Base-by-base conservation (phyloP, 176 grass and related monocot genomes). In the Carex pumila region DNA sequence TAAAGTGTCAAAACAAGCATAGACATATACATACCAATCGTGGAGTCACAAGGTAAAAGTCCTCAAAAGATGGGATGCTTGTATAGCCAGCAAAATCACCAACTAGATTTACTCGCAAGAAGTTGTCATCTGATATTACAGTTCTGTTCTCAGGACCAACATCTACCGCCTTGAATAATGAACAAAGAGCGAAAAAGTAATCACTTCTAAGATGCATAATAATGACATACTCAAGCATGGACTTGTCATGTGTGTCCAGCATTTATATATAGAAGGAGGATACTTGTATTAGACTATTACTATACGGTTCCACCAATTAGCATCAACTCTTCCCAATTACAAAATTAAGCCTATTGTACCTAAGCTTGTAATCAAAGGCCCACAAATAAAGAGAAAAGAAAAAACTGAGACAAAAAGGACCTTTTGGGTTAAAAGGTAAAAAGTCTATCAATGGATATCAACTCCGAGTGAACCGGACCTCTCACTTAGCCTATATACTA, bases 11-110 rank as follows among this genome's bases (percentile, higher is more conserved):
- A 53, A 15, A 32, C 22, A 77, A 56, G 13, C 73, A 56, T 31
- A 56, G 73, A 78, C 25, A 57, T 36, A 43, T 78, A 36, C 29
- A 41, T 87, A 98, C 95, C 95, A 54, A 43, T 78, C 91, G 83
- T 57, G 95, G 95, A 71, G 86, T 98, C 79, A 95, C 92, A 83
- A 98, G 92, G 81, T 98, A 95, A 36, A 91, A 84, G 79, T 85
- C 69, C 32, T 95, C 88, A 80, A 94, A 93, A 65, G 69, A 68
- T 76, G 92, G 95, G 4, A 89, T 15, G 84, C 85, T 93, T 62
- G 31, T 52, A 61, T 93, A 91, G 67, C 80, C 30, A 76, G 1
- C 65, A 89, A 84, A 93, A 59, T 98, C 95, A 37, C 95, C 95
- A 66, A 98, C 80, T 59, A 98, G 80, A 82, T 93, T 93, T 84